Evolutionary conservation across 179 eudicot species (phyloP).

Genomic region (Camellia oleifera): DNA sequence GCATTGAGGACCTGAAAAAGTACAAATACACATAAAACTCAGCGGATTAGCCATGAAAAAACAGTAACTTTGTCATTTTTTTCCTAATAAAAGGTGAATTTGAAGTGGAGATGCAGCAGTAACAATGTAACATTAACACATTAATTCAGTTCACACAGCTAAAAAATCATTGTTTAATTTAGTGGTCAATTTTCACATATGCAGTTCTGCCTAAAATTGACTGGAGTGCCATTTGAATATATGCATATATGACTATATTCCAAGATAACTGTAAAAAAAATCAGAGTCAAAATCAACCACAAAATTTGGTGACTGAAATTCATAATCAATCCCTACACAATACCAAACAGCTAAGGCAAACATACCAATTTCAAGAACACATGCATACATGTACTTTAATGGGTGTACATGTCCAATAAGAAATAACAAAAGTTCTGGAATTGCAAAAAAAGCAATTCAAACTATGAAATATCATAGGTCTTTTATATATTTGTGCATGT

Average conservation of each 20-base stretch:
- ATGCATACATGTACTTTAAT: neutral
- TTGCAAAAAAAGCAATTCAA: neutral
- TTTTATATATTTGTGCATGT: neutral
- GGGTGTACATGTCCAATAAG: neutral
- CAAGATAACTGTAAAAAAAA: neutral
- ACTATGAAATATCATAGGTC: neutral
- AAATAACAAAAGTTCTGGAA: neutral
- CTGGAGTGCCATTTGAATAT: neutral
- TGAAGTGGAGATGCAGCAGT: neutral
- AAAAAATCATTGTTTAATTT: neutral
- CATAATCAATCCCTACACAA: neutral
- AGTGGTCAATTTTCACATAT: neutral
- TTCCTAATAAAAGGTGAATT: neutral
- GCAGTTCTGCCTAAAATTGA: neutral
- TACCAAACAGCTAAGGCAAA: neutral
- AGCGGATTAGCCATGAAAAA: neutral
- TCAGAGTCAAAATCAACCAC: neutral
- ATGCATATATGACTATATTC: neutral
- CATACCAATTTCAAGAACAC: neutral
- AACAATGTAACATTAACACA: neutral
- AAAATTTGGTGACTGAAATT: neutral
- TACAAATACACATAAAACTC: neutral
- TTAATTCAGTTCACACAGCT: neutral
- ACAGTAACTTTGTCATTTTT: neutral
- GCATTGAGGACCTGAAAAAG: constrained; percentile 82